phyloP scores from a whole-genome alignment of 75 land plant species.

The Selaginella moellendorffii region DNA sequence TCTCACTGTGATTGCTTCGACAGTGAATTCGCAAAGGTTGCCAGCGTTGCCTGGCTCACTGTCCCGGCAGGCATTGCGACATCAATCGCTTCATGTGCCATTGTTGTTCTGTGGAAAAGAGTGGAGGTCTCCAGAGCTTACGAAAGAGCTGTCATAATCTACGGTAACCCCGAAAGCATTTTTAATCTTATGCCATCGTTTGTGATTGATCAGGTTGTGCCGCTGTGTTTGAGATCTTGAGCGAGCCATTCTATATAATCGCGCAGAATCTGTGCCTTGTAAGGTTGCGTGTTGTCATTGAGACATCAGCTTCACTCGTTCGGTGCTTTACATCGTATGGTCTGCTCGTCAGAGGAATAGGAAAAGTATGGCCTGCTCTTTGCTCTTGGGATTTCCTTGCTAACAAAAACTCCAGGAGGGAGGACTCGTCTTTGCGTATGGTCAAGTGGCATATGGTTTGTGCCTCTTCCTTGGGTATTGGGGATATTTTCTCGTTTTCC shows the following conservation, averaged over 20 bases:
- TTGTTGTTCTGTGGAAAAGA: constrained; percentile 50
- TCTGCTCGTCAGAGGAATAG: constrained; percentile 31
- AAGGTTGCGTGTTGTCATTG: constrained; percentile 46
- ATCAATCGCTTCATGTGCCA: constrained; percentile 32
- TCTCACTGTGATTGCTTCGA: neutral
- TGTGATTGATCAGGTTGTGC: constrained; percentile 70
- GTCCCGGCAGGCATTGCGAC: constrained; percentile 54
- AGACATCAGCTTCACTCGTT: constrained; percentile 57
- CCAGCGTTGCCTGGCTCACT: constrained; percentile 63
- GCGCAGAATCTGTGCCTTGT: constrained; percentile 71
- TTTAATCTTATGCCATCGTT: too few relatives aligned
- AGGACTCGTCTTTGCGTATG: constrained; percentile 61
- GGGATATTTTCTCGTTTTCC: constrained; percentile 58
- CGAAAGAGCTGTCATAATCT: constrained; percentile 50
- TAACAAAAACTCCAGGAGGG: constrained; percentile 56
- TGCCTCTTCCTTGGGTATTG: constrained; percentile 76
- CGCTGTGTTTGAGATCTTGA: constrained; percentile 66
- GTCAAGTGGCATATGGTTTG: constrained; percentile 70
- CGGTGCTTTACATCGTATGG: constrained; percentile 56
- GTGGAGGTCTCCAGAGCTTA: constrained; percentile 42
- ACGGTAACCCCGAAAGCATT: too few relatives aligned
- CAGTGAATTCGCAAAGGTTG: constrained; percentile 10
- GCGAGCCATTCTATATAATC: constrained; percentile 80
- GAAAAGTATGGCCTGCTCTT: constrained; percentile 30
- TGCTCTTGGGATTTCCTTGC: neutral